Percentiles rank a stretch among this genome's conserved stretches.
phyloP scores from a whole-genome alignment of 2,329 filamentous ascomycete genomes.

The Esteya vermicola region DNA sequence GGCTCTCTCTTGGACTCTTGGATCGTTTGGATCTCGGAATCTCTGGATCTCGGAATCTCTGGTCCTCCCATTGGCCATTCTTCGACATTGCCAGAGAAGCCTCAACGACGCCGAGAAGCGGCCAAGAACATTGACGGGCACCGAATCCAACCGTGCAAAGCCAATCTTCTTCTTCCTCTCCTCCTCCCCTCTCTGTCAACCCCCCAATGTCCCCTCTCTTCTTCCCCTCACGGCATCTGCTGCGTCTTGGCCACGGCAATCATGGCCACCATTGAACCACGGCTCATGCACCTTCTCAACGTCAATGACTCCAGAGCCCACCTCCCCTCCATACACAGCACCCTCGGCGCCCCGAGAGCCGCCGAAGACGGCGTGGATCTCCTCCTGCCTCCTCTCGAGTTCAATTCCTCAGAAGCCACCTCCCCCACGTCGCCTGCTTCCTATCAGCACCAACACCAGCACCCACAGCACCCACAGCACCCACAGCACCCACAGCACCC shows the following conservation, averaged over 20 bases:
- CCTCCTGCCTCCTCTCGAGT: slow-evolving; percentile 35
- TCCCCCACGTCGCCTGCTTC: not conserved
- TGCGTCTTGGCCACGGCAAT: slow-evolving; percentile 45
- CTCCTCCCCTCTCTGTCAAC: not conserved
- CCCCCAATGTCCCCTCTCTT: not conserved
- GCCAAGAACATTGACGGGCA: no score
- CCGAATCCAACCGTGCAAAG: not conserved
- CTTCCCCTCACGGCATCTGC: slow-evolving; percentile 14
- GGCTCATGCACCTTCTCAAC: slow-evolving; percentile 51
- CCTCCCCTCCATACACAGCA: slow-evolving; percentile 20
- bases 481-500: slow-evolving; percentile 12
- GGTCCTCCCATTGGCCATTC: no score
- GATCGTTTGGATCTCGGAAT: no score
- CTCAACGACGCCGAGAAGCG: no score
- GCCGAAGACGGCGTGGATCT: slow-evolving; percentile 15
- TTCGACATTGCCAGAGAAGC: no score
- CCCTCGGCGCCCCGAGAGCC: slow-evolving; percentile 22
- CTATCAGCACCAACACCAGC: not conserved
- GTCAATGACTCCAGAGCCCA: slow-evolving; percentile 24
- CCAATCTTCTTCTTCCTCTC: not conserved
- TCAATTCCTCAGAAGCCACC: slow-evolving; percentile 28
- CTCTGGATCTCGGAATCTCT: no score
- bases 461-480: not conserved
- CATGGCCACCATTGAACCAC: slow-evolving; percentile 54
- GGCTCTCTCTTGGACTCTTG: no score